phyloP scores from a whole-genome alignment of 2,329 filamentous ascomycete genomes.

The Ascochyta fabae region DNA sequence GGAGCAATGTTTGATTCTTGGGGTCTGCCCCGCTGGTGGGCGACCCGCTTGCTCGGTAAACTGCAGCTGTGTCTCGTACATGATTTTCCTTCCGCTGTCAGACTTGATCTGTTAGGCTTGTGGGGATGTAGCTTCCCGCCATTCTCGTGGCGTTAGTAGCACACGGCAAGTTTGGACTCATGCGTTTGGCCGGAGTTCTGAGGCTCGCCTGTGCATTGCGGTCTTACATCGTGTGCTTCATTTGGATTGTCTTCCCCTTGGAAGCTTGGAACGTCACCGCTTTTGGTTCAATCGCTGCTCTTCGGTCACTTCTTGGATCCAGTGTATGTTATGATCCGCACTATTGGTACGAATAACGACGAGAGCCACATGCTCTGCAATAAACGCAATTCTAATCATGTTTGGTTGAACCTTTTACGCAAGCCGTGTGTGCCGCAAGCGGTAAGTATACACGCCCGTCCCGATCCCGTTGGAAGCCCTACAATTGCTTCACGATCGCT shows the following conservation, averaged over 20 bases:
- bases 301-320: constrained; percentile 15
- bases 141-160: constrained; percentile 19
- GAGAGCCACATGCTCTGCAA: constrained; percentile 17
- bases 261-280: constrained; percentile 9
- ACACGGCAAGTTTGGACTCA: constrained; percentile 16
- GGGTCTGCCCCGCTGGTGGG: constrained; percentile 19
- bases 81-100: constrained; percentile 33
- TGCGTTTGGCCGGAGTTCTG: constrained; percentile 21
- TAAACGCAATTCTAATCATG: not conserved
- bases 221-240: constrained; percentile 10
- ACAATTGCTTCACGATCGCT: constrained; percentile 10
- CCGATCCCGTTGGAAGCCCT: not conserved
- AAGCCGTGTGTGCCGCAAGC: not conserved
- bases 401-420: not conserved
- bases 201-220: constrained; percentile 25
- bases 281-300: constrained; percentile 11
- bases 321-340: constrained; percentile 18
- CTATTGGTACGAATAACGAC: constrained; percentile 32
- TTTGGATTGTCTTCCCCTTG: constrained; percentile 8
- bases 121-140: constrained; percentile 18
- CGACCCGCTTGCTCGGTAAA: constrained; percentile 23
- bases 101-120: constrained; percentile 29
- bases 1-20: constrained; percentile 24
- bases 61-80: constrained; percentile 30
- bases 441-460: not conserved